These are phyloP conservation scores for Ceratobasidium sp. DNA, from an alignment of 1,284 basidiomycete genomes.

Conservation along the genomic window DNA sequence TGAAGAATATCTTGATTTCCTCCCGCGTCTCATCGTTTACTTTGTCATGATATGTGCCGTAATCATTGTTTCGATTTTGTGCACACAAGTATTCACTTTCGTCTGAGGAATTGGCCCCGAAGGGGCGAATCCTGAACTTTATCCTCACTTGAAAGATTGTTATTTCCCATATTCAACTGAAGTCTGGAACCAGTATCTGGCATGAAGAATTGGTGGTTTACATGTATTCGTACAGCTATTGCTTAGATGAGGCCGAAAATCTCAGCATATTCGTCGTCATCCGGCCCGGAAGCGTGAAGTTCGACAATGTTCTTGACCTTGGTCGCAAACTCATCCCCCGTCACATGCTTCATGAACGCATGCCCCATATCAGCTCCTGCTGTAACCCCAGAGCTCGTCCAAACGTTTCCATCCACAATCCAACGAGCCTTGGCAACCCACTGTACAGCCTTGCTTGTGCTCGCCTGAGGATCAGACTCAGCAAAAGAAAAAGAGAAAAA, in stretches of 20 bases:
- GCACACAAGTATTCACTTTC: too few species aligned
- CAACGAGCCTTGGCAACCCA: conserved; percentile 60
- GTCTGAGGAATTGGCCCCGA: too few species aligned
- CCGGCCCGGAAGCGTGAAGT: conserved; percentile 16
- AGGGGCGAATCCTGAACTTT: too few species aligned
- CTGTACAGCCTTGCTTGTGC: conserved; percentile 43
- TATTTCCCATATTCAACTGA: too few species aligned
- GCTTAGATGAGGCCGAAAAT: conserved; percentile 22
- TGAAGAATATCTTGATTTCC: too few species aligned
- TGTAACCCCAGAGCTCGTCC: conserved; percentile 60
- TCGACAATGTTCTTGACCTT: conserved; percentile 43
- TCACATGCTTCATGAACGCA: conserved; percentile 55
- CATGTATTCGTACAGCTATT: too few species aligned
- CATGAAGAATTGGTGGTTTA: too few species aligned
- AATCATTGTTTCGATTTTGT: too few species aligned
- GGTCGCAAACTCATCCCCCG: conserved; percentile 27
- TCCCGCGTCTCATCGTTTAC: too few species aligned
- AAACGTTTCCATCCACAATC: conserved; percentile 60
- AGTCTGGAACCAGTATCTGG: too few species aligned
- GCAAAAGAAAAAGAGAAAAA: neutral
- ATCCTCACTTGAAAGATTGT: too few species aligned
- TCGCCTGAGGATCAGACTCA: neutral
- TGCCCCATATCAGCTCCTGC: conserved; percentile 59
- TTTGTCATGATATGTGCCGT: too few species aligned
- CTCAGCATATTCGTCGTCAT: conserved; percentile 41